Evolutionary conservation across 2,329 filamentous ascomycete species (phyloP).

Genomic region (Colletotrichum euphorbiae): DNA sequence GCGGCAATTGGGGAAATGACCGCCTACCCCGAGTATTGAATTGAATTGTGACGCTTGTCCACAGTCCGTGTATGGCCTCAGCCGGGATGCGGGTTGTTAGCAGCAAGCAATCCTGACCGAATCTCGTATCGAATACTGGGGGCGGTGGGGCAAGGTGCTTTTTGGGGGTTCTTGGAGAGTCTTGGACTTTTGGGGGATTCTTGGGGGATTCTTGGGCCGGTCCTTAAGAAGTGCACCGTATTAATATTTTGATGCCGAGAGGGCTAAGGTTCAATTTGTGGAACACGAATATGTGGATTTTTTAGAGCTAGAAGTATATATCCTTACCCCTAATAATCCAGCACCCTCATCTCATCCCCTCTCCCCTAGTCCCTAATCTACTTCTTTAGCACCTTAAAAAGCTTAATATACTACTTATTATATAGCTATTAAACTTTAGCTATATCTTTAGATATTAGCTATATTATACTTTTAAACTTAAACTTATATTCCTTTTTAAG

Average conservation of each 20-base stretch:
- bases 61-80: slow-evolving; percentile 5
- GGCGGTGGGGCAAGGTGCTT: slow-evolving; percentile 4
- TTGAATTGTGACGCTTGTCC: neutral
- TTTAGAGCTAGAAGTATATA: no score
- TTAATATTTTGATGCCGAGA: slow-evolving; percentile 1
- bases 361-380: no score
- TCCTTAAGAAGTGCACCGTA: neutral
- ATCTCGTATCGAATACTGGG: slow-evolving; percentile 31
- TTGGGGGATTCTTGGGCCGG: slow-evolving; percentile 22
- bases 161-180: slow-evolving; percentile 27
- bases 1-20: neutral
- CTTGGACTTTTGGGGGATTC: slow-evolving; percentile 21
- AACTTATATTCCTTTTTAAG: no score
- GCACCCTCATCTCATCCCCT: no score
- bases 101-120: neutral
- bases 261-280: neutral
- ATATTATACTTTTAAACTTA: no score
- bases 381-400: no score
- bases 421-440: no score
- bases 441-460: no score
- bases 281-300: no score
- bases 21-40: neutral
- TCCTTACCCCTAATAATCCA: no score
- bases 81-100: slow-evolving; percentile 2
- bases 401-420: no score